Conservation (phyloP, 2,329 filamentous ascomycete species). For the Verruconis gallopava region DNA sequence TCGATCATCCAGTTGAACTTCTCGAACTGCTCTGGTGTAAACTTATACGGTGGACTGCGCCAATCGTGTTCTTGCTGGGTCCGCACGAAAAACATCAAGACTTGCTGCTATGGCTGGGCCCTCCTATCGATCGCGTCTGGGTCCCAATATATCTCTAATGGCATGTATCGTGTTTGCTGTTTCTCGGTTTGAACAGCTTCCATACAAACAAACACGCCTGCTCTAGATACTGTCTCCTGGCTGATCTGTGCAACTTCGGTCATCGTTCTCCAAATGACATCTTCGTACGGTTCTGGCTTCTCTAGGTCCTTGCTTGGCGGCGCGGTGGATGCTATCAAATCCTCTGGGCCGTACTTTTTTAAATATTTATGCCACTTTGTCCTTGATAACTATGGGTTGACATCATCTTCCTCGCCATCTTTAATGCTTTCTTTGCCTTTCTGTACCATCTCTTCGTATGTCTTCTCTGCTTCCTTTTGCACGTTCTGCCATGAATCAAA, state of each 20-base stretch:
- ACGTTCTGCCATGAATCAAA: neutral
- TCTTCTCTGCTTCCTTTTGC: neutral
- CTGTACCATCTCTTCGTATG: slow-evolving; percentile 1
- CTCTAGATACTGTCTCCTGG: slow-evolving; percentile 12
- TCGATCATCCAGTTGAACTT: slow-evolving; percentile 11
- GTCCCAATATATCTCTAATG: slow-evolving; percentile 14
- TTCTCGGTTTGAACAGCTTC: slow-evolving; percentile 15
- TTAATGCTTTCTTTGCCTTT: neutral
- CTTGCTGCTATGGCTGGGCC: slow-evolving; percentile 12
- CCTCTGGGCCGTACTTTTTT: slow-evolving; percentile 11
- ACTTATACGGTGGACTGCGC: slow-evolving; percentile 13
- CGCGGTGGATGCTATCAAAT: slow-evolving; percentile 12
- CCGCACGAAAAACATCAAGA: slow-evolving; percentile 15
- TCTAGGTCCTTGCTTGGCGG: slow-evolving; percentile 10
- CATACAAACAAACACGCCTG: slow-evolving; percentile 13
- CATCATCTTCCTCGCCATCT: slow-evolving; percentile 8
- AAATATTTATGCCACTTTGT: slow-evolving; percentile 14
- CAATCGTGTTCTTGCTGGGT: slow-evolving; percentile 12
- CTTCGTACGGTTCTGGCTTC: slow-evolving; percentile 11
- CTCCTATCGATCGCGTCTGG: slow-evolving; percentile 11
- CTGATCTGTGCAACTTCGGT: slow-evolving; percentile 12
- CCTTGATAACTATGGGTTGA: slow-evolving; percentile 12
- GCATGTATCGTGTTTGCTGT: slow-evolving; percentile 14
- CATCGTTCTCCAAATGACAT: slow-evolving; percentile 14
- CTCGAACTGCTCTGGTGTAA: slow-evolving; percentile 12